These are phyloP conservation scores for Alternaria postmessia DNA, from an alignment of 2,329 filamentous ascomycete genomes.

Conservation along the genomic window DNA sequence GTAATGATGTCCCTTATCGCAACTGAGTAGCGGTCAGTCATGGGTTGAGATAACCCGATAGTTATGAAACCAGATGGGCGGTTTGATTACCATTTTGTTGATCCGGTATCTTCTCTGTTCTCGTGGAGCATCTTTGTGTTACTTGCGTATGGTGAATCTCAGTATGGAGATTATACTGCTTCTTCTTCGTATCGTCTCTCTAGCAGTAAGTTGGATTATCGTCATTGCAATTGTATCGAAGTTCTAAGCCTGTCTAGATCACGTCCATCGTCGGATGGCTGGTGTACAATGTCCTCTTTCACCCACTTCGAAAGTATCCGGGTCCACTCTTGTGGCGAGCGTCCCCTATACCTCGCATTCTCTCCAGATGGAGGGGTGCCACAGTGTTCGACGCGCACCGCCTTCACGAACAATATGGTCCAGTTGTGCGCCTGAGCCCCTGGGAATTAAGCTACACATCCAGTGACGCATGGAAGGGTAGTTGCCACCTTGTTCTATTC, in stretches of 20 bases:
- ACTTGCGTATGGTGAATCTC: neutral
- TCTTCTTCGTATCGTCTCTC: neutral
- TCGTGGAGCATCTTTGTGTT: neutral
- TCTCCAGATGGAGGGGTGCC: constrained; percentile 9
- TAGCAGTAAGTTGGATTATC: neutral
- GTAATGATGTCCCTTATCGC: neutral
- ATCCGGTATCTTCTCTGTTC: neutral
- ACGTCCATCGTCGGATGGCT: constrained; percentile 5
- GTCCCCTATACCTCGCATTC: constrained; percentile 11
- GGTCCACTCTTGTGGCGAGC: constrained; percentile 2
- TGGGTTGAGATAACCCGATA: neutral
- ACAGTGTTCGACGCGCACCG: constrained; percentile 7
- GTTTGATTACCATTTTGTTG: neutral
- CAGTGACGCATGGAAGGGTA: constrained; percentile 19
- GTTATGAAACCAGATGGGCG: neutral
- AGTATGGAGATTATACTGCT: neutral
- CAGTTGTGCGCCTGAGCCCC: constrained; percentile 18
- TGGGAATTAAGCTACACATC: constrained; percentile 12
- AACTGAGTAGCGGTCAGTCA: neutral
- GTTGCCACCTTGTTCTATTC: neutral
- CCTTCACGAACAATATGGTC: constrained; percentile 19
- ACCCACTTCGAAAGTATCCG: constrained; percentile 12
- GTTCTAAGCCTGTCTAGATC: neutral
- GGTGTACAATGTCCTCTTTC: constrained; percentile 4
- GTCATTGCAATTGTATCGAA: neutral